Base-by-base conservation (phyloP, 108 stramenopile species). In the Fragilaria radians region DNA sequence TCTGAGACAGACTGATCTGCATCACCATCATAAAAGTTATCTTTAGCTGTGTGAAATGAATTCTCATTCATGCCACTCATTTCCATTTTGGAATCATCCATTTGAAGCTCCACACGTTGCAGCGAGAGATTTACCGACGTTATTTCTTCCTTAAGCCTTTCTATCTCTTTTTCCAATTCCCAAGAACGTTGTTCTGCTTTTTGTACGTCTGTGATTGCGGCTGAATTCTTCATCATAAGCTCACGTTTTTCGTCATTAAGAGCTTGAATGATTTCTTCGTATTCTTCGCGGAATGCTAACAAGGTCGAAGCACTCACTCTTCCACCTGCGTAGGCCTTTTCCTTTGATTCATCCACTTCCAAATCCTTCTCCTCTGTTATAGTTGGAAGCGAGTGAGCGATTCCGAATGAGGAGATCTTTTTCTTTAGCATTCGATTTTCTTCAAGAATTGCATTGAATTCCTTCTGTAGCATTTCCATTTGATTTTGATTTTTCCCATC, bases 241-340 rank as follows among this genome's bases (percentile, higher is more conserved):
- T 87, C 81, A 1, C 87, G 76, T 54, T 89, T 92, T 59, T 92
- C 91, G 48, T 81, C 82, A 45, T 81, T 82, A 52, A 92, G 46
- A 28, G 63, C 58, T 28, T 76, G 64, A 24, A 89, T 81, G 19
- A 56, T 79, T 57, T 86, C 91, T 47, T 89, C 87, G 57, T 80
- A 92, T 54, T 89, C 91, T 18, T 68, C 59, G 21, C 78, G 79
- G 48, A 85, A 77, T 52, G 81, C 70, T 4, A 67, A 66, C 3
- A 92, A 59, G 14, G 85, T 70, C 4, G 77, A 69, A 54, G 74
- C 77, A 14, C 53, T 60, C 26, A 59, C 34, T 34, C 45, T 46
- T 11, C 52, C 61, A n/a, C 63, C 47, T 3, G 69, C 67, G 33
- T 64, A 62, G 25, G 28, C 18, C 61, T 18, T 42, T 23, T 28